phyloP scores from a whole-genome alignment of 352 stramenopile genomes.

The Achlya hypogyna region DNA sequence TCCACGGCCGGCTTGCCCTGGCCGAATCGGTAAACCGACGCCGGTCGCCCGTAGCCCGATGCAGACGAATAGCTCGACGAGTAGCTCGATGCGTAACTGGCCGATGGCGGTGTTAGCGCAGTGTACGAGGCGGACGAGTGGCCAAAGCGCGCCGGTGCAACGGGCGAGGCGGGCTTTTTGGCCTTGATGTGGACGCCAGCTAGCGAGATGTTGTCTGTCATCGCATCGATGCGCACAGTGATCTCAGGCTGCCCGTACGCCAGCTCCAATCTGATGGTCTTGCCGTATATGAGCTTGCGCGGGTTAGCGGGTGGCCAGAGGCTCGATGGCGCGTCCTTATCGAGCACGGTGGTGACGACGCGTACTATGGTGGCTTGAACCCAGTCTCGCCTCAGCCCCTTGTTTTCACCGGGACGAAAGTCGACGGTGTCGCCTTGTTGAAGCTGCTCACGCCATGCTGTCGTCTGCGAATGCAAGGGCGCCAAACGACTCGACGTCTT shows the following conservation, averaged over 20 bases:
- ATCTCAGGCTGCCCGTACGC: background rate
- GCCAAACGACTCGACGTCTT: background rate
- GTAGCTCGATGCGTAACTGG: constrained; percentile 13
- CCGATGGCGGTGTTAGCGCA: constrained; percentile 21
- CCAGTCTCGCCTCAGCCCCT: background rate
- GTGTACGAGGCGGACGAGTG: constrained; percentile 24
- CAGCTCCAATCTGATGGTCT: constrained; percentile 6
- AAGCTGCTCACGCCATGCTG: constrained; percentile 28
- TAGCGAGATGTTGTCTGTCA: background rate
- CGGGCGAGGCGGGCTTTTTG: background rate
- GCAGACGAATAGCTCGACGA: constrained; percentile 22
- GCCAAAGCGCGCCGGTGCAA: background rate
- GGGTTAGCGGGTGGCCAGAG: background rate
- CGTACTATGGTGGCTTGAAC: background rate
- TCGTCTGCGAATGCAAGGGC: constrained; percentile 42
- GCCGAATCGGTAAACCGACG: constrained; percentile 29
- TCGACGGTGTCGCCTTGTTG: constrained; percentile 7
- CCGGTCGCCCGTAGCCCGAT: constrained; percentile 30
- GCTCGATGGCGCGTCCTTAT: background rate
- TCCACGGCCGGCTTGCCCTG: constrained; percentile 41
- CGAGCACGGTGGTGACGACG: background rate
- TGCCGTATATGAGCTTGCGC: background rate
- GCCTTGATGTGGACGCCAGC: background rate
- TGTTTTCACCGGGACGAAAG: background rate
- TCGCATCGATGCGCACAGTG: background rate